A percentile compares a stretch with the other conserved stretches of the same genome.
Conservation (phyloP, 2,329 filamentous ascomycete species). For the Beauveria sp. region DNA sequence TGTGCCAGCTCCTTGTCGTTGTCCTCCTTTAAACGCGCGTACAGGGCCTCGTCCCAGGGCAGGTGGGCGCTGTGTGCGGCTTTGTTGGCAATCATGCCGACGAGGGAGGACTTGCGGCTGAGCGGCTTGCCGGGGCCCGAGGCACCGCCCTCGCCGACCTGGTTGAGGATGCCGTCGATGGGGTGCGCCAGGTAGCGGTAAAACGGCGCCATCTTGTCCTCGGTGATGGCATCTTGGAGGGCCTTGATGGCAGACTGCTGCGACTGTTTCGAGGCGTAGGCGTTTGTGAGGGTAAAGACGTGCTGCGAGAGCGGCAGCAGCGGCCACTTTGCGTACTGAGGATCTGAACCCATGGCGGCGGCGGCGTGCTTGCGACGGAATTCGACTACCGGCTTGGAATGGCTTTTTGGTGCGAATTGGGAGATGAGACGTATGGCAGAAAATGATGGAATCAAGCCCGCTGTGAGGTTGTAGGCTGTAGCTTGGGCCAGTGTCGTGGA, state of each 20-base stretch:
- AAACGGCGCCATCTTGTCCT: slow-evolving; percentile 81
- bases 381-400: background rate
- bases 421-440: slow-evolving; percentile 7
- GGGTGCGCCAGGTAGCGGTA: slow-evolving; percentile 81
- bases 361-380: slow-evolving; percentile 10
- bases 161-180: slow-evolving; percentile 73
- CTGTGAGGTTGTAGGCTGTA: background rate
- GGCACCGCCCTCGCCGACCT: slow-evolving; percentile 55
- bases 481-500: background rate
- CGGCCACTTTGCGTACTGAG: slow-evolving; percentile 79
- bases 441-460: slow-evolving; percentile 10
- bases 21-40: slow-evolving; percentile 66
- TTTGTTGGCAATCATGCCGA: slow-evolving; percentile 69
- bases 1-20: slow-evolving; percentile 71
- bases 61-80: slow-evolving; percentile 59
- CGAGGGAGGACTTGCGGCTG: slow-evolving; percentile 61
- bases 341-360: slow-evolving; percentile 67
- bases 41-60: slow-evolving; percentile 86
- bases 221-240: slow-evolving; percentile 73
- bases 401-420: slow-evolving; percentile 7
- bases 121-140: slow-evolving; percentile 48
- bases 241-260: slow-evolving; percentile 67
- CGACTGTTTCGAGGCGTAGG: slow-evolving; percentile 55
- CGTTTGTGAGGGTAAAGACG: slow-evolving; percentile 80
- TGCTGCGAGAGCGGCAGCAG: slow-evolving; percentile 75